These are phyloP conservation scores for Limtongia smithiae DNA, from an alignment of 805 yeast species.

Conservation along the genomic window DNA sequence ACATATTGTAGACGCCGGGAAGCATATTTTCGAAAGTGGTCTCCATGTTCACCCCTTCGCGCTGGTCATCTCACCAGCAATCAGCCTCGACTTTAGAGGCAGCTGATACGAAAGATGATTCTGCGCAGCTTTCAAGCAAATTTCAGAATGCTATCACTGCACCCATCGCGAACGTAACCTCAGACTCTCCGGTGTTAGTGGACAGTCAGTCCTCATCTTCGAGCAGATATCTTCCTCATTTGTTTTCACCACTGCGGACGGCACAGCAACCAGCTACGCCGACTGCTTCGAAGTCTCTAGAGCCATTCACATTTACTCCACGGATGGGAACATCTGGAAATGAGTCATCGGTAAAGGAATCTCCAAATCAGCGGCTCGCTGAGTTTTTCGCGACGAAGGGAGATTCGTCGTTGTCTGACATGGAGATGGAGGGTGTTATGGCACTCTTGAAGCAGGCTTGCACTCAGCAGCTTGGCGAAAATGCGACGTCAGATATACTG, in stretches of 20 bases:
- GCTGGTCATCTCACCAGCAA: constrained; percentile 8
- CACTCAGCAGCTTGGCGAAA: constrained; percentile 20
- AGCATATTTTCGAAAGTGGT: constrained; percentile 20
- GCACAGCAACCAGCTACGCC: neutral
- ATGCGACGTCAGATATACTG: constrained; percentile 23
- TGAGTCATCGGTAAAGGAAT: constrained; percentile 10
- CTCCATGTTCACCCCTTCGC: constrained; percentile 24
- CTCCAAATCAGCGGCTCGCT: constrained; percentile 61
- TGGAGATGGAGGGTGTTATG: constrained; percentile 79
- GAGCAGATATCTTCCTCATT: constrained; percentile 10
- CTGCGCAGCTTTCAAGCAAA: neutral
- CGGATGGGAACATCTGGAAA: neutral
- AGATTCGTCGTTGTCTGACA: constrained; percentile 63
- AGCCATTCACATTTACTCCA: constrained; percentile 8
- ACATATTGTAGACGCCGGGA: constrained; percentile 17
- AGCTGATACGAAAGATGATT: neutral
- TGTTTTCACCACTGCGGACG: constrained; percentile 16
- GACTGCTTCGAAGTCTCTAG: constrained; percentile 1
- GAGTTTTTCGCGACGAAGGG: constrained; percentile 73
- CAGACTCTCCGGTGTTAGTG: no score
- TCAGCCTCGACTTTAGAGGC: neutral
- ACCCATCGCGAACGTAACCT: neutral
- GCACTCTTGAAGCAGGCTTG: constrained; percentile 49
- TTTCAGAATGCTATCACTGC: neutral
- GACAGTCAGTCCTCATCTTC: no score